A percentile compares a stretch with the other conserved stretches of the same genome.
These are phyloP conservation scores for Myxozyma kluyveri DNA, from an alignment of 805 yeast species.

Conservation along the genomic window DNA sequence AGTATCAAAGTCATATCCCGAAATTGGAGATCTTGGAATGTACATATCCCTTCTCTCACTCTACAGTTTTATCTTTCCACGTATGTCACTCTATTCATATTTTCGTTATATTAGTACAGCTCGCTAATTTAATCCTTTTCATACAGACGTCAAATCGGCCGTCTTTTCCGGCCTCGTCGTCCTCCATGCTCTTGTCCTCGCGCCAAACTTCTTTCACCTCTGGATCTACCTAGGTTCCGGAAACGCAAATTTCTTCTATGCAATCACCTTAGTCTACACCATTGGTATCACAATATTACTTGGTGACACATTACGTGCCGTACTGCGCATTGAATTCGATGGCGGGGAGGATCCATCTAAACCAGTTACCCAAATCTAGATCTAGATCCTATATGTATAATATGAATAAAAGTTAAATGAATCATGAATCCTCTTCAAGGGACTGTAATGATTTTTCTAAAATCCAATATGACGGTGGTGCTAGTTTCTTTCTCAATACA, in stretches of 20 bases:
- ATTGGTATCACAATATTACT: slow-evolving; percentile 64
- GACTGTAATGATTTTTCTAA: slow-evolving; percentile 8
- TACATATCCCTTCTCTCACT: slow-evolving; percentile 49
- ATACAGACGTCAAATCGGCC: slow-evolving; percentile 43
- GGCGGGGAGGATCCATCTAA: slow-evolving; percentile 40
- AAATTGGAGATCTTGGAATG: slow-evolving; percentile 70
- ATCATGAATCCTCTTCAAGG: neutral
- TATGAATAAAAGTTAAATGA: neutral
- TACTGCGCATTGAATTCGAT: slow-evolving; percentile 64
- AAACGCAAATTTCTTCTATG: slow-evolving; percentile 93
- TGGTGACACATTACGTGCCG: slow-evolving; percentile 80
- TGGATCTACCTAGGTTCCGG: slow-evolving; percentile 96
- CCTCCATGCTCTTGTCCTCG: slow-evolving; percentile 58
- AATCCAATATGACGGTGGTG: slow-evolving; percentile 27
- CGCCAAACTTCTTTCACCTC: slow-evolving; percentile 87
- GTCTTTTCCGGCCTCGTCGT: slow-evolving; percentile 54
- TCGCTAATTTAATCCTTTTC: slow-evolving; percentile 18
- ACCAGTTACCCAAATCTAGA: slow-evolving; percentile 48
- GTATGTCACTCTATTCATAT: slow-evolving; percentile 5
- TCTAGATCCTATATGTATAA: slow-evolving; percentile 34
- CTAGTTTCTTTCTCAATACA: slow-evolving; percentile 11
- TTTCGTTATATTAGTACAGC: neutral
- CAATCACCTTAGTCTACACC: slow-evolving; percentile 79
- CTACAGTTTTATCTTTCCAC: slow-evolving; percentile 43
- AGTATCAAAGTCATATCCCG: slow-evolving; percentile 81